Conservation (phyloP, 768 basidiomycete species). For the Mycena vitilis region DNA sequence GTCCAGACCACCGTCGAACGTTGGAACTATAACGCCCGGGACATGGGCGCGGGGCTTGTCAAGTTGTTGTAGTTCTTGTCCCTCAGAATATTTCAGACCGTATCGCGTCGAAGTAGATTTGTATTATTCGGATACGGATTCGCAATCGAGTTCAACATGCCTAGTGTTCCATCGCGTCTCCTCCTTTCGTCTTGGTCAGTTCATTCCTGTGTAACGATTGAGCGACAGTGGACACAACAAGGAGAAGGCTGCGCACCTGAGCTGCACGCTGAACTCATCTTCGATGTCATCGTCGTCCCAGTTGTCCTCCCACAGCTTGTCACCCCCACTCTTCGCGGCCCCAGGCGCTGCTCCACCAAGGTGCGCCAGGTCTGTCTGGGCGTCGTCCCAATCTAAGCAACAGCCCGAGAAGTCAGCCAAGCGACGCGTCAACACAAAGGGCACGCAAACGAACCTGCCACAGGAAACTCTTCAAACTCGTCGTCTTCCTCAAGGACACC, state of each 20-base stretch:
- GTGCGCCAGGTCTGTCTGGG: constrained; percentile 84
- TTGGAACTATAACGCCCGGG: constrained; percentile 40
- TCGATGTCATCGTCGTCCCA: constrained; percentile 99
- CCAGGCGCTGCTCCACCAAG: constrained; percentile 80
- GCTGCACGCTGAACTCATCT: constrained; percentile 95
- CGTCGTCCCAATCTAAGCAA: constrained; percentile 86
- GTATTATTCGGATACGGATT: neutral
- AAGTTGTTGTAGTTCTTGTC: constrained; percentile 37
- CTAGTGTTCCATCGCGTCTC: constrained; percentile 67
- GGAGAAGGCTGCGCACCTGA: constrained; percentile 72
- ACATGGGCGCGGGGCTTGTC: constrained; percentile 39
- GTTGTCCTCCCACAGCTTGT: constrained; percentile 99
- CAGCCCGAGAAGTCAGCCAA: constrained; percentile 5
- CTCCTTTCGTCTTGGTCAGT: constrained; percentile 68
- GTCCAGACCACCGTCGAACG: constrained; percentile 40
- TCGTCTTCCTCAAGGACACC: constrained; percentile 97
- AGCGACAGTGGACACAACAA: constrained; percentile 13
- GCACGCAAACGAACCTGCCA: constrained; percentile 68
- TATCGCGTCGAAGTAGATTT: neutral
- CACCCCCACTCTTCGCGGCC: constrained; percentile 81
- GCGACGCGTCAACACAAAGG: constrained; percentile 8
- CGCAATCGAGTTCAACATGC: neutral
- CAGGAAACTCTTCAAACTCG: constrained; percentile 94
- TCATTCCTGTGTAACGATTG: constrained; percentile 63
- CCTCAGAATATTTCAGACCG: neutral